Percentiles rank a stretch among this genome's conserved stretches.
These are phyloP conservation scores for Fusarium denticulatum DNA, from an alignment of 2,329 filamentous ascomycete genomes.

Conservation along the genomic window DNA sequence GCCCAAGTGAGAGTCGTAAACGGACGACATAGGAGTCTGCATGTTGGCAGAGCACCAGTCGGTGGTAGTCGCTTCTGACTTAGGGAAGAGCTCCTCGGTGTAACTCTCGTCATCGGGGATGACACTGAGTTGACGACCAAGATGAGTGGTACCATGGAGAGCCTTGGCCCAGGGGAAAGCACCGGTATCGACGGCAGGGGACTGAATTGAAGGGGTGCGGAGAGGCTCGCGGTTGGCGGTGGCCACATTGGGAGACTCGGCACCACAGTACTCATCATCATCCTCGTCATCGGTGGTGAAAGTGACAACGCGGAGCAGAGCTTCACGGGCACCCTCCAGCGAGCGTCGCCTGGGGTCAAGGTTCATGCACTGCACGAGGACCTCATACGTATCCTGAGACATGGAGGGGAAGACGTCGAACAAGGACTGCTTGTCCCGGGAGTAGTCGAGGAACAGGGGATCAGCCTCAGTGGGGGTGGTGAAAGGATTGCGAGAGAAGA, in stretches of 20 bases:
- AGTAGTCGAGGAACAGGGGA: conserved; percentile 91
- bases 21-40: conserved; percentile 82
- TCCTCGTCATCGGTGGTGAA: conserved; percentile 95
- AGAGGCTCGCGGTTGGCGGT: conserved; percentile 94
- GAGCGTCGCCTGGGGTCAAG: conserved; percentile 91
- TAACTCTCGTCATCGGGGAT: conserved; percentile 86
- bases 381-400: conserved; percentile 97
- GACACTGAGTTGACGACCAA: conserved; percentile 84
- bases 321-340: conserved; percentile 78
- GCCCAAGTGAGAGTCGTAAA: conserved; percentile 83
- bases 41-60: conserved; percentile 83
- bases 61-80: conserved; percentile 73
- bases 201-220: conserved; percentile 93
- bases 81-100: conserved; percentile 85
- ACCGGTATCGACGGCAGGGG: conserved; percentile 80
- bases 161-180: conserved; percentile 97
- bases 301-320: conserved; percentile 81
- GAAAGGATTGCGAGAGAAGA: conserved; percentile 97
- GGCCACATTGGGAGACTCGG: conserved; percentile 78
- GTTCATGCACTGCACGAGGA: conserved; percentile 89
- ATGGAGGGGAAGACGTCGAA: conserved; percentile 99
- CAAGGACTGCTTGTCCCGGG: conserved; percentile 90
- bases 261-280: conserved; percentile 92
- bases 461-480: conserved; percentile 90
- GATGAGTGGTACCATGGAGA: conserved; percentile 77